Evolutionary conservation across 176 grass and related monocot genomes (phyloP).

Genomic region (Miscanthus lutarioriparius): DNA sequence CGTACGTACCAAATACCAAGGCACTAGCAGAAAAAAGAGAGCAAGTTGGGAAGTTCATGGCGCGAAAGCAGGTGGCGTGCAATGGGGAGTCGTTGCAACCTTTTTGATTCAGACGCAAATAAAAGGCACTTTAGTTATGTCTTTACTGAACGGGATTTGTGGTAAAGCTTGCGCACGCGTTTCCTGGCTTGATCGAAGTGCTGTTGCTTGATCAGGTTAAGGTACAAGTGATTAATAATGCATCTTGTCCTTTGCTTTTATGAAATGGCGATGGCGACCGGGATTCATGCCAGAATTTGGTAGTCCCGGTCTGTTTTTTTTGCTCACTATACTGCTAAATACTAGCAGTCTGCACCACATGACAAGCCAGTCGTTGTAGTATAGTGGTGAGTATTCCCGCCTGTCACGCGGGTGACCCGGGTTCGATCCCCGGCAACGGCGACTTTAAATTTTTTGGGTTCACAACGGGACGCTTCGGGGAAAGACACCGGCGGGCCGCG

Average conservation of each 20-base stretch:
- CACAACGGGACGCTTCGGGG: too few relatives aligned
- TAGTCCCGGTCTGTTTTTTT: too few relatives aligned
- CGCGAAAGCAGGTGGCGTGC: neutral
- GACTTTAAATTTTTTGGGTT: neutral
- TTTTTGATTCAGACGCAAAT: neutral
- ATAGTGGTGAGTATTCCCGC: conserved; percentile 96
- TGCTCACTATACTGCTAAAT: too few relatives aligned
- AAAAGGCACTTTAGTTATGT: neutral
- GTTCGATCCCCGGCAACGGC: conserved; percentile 44
- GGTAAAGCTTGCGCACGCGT: neutral
- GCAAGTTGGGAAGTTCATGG: neutral
- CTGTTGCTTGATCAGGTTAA: neutral
- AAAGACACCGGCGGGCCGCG: too few relatives aligned
- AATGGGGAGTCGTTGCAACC: neutral
- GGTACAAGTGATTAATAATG: neutral
- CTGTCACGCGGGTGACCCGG: conserved; percentile 89
- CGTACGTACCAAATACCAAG: neutral
- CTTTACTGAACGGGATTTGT: neutral
- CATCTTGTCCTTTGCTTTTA: neutral
- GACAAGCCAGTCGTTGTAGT: conserved; percentile 52
- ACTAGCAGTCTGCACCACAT: too few relatives aligned
- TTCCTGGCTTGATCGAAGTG: neutral
- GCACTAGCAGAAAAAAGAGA: neutral
- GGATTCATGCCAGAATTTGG: too few relatives aligned
- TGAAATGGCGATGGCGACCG: neutral